A percentile compares a stretch with the other conserved stretches of the same genome.
Conservation (phyloP, 108 stramenopile species). For the Conticribra guillardii region DNA sequence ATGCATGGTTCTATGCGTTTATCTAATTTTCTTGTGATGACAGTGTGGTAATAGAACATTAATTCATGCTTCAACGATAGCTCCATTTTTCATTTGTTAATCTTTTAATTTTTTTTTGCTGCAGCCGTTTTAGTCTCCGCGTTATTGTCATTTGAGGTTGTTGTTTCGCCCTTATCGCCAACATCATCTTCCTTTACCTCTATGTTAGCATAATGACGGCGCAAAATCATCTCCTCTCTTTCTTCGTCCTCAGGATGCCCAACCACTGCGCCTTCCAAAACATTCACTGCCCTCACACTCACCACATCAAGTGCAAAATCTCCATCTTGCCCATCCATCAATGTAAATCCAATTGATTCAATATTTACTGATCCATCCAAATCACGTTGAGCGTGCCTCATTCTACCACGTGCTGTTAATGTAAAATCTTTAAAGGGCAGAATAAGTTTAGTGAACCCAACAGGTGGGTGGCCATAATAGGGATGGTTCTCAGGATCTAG, state of each 20-base stretch:
- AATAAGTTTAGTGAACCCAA: constrained; percentile 44
- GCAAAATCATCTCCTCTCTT: constrained; percentile 19
- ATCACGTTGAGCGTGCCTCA: constrained; percentile 61
- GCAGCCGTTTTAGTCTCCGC: not conserved
- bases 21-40: too few relatives aligned
- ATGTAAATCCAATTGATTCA: constrained; percentile 76
- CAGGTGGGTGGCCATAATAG: constrained; percentile 33
- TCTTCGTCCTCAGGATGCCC: constrained; percentile 34
- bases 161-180: not conserved
- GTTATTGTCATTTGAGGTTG: not conserved
- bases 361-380: constrained; percentile 68
- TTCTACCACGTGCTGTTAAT: constrained; percentile 65
- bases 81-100: too few relatives aligned
- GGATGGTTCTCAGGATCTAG: constrained; percentile 38
- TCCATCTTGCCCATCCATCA: constrained; percentile 85
- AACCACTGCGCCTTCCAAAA: constrained; percentile 42
- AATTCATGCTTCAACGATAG: too few relatives aligned
- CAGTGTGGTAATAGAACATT: too few relatives aligned
- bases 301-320: constrained; percentile 82
- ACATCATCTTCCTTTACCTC: not conserved
- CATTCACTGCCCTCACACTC: constrained; percentile 75
- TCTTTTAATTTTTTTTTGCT: too few relatives aligned
- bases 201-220: not conserved
- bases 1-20: too few relatives aligned
- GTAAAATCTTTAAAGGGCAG: constrained; percentile 73